Evolutionary conservation across 352 stramenopile species (phyloP).

Genomic region (Elongisporangium anandrum): DNA sequence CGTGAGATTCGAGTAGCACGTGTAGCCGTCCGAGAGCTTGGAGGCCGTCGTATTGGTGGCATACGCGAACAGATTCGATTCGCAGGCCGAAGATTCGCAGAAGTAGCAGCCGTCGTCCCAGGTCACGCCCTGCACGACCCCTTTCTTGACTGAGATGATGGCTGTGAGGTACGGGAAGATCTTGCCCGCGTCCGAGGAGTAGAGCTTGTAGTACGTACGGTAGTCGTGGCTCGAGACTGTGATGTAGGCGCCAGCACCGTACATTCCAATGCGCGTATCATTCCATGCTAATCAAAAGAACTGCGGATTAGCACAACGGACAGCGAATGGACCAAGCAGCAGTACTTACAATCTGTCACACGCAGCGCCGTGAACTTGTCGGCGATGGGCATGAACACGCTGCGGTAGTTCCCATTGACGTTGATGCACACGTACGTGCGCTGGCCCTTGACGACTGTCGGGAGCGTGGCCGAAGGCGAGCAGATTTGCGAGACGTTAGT

Average conservation of each 20-base stretch:
- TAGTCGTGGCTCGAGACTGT: slow-evolving; percentile 65
- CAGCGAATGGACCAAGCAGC: neutral
- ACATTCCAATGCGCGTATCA: slow-evolving; percentile 51
- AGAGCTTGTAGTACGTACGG: slow-evolving; percentile 74
- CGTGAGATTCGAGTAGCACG: slow-evolving; percentile 44
- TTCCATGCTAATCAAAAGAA: slow-evolving; percentile 47
- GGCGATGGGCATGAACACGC: slow-evolving; percentile 66
- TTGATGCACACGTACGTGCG: slow-evolving; percentile 77
- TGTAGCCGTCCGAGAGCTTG: slow-evolving; percentile 52
- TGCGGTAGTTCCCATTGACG: slow-evolving; percentile 69
- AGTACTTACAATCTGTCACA: slow-evolving; percentile 62
- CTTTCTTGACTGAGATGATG: slow-evolving; percentile 80
- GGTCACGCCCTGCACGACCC: slow-evolving; percentile 65
- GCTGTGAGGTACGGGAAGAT: slow-evolving; percentile 76
- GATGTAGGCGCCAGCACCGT: slow-evolving; percentile 42
- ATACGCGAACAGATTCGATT: slow-evolving; percentile 61
- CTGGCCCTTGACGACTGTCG: slow-evolving; percentile 49
- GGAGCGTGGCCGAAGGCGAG: slow-evolving; percentile 42
- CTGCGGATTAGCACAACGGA: neutral
- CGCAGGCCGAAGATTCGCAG: slow-evolving; percentile 46
- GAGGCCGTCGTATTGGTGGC: slow-evolving; percentile 41
- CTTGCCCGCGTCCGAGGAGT: slow-evolving; percentile 31
- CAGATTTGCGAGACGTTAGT: slow-evolving; percentile 66
- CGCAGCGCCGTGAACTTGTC: slow-evolving; percentile 78
- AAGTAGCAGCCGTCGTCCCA: slow-evolving; percentile 85